Base-by-base conservation (phyloP, 768 basidiomycete species). In the Suillus variegatus region DNA sequence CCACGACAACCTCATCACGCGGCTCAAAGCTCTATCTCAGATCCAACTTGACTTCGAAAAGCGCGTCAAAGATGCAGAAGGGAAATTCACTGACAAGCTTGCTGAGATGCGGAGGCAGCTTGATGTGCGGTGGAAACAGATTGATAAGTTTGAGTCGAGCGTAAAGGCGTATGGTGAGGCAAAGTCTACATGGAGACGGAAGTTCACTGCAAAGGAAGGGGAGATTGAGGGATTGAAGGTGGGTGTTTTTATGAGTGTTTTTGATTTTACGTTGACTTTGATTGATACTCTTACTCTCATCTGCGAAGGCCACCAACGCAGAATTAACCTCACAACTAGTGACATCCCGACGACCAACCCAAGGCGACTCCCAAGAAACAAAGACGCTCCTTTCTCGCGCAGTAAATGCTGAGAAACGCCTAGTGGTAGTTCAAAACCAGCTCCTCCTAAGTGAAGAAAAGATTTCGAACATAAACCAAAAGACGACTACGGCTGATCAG, bases 211-310 rank as follows among this genome's bases (percentile, higher is more conserved):
- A 36, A 95, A 93, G 75, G 91, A 96, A 66, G 92, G 92, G n/a
- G 95, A 99, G 74, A 76, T 97, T 35, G 95, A 97, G 64, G 89
- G 88, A 3, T 77, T 93, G 69, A 95, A 92, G 87, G 95, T 94
- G 41, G 49, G 80, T 66, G 10, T 13, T 46, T 16, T 47, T 36
- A 1, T 10, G 10, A 65, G 5, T 20, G 43, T 66, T 38, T n/a
- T 63, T 20, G 43, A 22, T 43, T 47, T 58, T 2, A 44, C 32
- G n/a, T 66, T 57, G 64, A 16, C 7, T 58, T 55, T 55, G 51
- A 49, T 28, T 51, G 3, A 51, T 6, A 25, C 22, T 46, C 18
- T 63, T 0, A 16, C 54, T 5, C 36, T 35, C 57, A 38, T 35
- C 41, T 44, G 62, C 44, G 1, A 68, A 96, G 94, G 75, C 84